Conservation (phyloP, 1,139 yeast species). For the Spathaspora sp. region DNA sequence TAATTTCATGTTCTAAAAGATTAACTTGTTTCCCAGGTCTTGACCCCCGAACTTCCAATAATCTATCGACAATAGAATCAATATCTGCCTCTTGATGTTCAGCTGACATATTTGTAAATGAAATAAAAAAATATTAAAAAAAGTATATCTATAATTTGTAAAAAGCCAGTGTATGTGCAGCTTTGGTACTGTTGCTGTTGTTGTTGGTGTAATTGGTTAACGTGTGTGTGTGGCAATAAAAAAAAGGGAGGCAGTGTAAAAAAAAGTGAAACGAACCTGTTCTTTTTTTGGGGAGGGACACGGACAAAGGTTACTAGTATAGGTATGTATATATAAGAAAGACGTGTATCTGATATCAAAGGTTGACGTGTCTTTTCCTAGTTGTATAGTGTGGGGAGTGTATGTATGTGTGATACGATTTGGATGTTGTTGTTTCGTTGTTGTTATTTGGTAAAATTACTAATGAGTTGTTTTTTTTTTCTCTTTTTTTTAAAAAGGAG, state of each 20-base stretch:
- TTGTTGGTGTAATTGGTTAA: not conserved
- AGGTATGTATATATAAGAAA: not conserved
- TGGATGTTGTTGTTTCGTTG: not conserved
- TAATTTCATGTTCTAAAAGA: constrained; percentile 89
- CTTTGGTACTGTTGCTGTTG: no score
- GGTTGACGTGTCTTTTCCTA: not conserved
- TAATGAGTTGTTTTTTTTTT: constrained; percentile 2
- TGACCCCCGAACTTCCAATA: constrained; percentile 95
- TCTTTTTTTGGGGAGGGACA: no score
- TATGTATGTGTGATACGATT: not conserved
- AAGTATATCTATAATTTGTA: not conserved
- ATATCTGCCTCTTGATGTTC: constrained; percentile 90
- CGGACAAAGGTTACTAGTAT: no score
- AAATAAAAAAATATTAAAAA: not conserved
- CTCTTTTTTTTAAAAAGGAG: not conserved
- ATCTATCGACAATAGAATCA: constrained; percentile 95
- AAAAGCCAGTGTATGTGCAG: no score
- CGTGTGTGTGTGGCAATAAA: not conserved
- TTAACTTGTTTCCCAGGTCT: constrained; percentile 98
- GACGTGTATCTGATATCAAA: not conserved
- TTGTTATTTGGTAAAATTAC: constrained; percentile 2
- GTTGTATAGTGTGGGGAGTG: not conserved
- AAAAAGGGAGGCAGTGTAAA: not conserved
- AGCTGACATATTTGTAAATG: constrained; percentile 19
- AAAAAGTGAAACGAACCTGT: not conserved